Evolutionary conservation across 768 basidiomycete species (phyloP), one percentile per base, ranked within the genome.

Genomic region (Sporobolomyces pararoseus): DNA sequence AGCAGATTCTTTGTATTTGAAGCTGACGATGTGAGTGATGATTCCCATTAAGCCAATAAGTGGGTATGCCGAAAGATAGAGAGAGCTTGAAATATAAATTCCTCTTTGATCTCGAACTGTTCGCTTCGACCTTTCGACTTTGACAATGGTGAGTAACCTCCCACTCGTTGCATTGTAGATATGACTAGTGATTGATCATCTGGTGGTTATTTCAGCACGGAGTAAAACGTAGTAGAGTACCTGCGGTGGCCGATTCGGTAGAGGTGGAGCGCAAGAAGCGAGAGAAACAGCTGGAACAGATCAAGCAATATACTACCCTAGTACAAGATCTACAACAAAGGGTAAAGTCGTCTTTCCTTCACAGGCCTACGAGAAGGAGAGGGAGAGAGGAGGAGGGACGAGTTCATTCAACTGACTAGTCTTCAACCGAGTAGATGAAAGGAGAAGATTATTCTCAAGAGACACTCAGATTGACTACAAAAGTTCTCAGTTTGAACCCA

Each of bases 401-500:
- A 25, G 29, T 21, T 27, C n/a, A 14, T 25, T 53, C 47, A 52
- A n/a, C n/a, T n/a, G n/a, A n/a, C n/a, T n/a, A n/a, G n/a, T n/a
- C n/a, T 42, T 51, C 25, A 12, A 7, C 17, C 39, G 7, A 47
- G 58, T 77, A 97, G 93, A 91, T 89, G 82, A 84, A 84, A 72
- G 76, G 79, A 0, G 79, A 82, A 61, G 89, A 90, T 67, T 90
- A 85, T 84, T 85, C 86, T 68, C 78, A 80, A 34, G 88, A 88
- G n/a, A 86, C 90, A 0, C 85, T 97, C 42, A 82, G 84, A n/a
- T 80, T 88, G 49, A 95, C 93, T 1, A 87, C 87, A 21, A 83
- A 82, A 32, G 79, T 97, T 29, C 85, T 99, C 13, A 86, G 86
- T 60, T 75, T 89, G 49, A 98, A 97, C 77, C 93, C 95, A 3